Base-by-base conservation (phyloP, 2,329 filamentous ascomycete species). In the Trichoderma brevicompactum region DNA sequence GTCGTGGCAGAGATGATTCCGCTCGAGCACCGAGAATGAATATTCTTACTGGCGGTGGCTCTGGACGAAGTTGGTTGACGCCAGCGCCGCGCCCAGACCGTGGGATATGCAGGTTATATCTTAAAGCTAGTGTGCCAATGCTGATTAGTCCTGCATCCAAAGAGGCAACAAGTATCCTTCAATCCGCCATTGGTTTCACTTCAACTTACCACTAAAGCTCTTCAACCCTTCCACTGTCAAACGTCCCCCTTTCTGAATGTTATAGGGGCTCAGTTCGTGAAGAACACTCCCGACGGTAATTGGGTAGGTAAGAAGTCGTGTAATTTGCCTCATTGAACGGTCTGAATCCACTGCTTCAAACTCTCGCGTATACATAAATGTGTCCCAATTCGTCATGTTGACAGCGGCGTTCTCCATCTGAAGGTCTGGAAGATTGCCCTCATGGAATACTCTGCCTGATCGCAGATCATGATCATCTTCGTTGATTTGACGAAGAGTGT, bases 381-480 rank as follows among this genome's bases (percentile, higher is more conserved):
- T 98, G 77, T 99, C 95, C 95, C 95, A 99, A 77, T 96, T 99
- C 49, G 91, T 96, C 91, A 99, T 94, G 79, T 99, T 99, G 70
- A 97, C 87, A 70, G 95, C 84, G 40, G 93, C 92, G 76, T 97
- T 94, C 69, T 97, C 94, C 76, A 97, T 88, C 79, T 97, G 94
- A 63, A 89, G 84, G 13, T 90, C 92, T 0, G 95, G 93, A 74
- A 97, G 96, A 68, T 94, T 88, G 74, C 96, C 98, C 77, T 99
- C 96, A 13, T 91, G 89, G 78, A 99, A 99, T 77, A 92, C 90
- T 34, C 95, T 87, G 3, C 95, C 95, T 17, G 92, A 97, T 58
- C 91, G 85, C 70, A 99, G 79, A 76, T 99, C 95, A 74, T 99
- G 96, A 71, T 99, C 95, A 74, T 99, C 95, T 79, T 99, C 95